Evolutionary conservation across 306 rosid genomes (phyloP).

Genomic region (Corylus avellana): DNA sequence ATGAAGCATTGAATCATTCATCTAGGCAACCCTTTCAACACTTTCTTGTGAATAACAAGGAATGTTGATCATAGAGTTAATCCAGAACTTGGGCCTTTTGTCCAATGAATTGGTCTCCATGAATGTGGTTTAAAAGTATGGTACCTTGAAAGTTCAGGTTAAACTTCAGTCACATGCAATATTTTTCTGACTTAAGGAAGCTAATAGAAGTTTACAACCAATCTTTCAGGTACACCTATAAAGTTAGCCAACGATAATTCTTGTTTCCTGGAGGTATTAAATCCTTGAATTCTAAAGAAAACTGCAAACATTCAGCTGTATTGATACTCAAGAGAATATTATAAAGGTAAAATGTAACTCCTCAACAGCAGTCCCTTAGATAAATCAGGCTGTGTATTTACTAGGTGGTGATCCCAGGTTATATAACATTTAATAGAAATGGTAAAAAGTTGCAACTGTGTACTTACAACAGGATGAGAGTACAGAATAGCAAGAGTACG

Average conservation of each 20-base stretch:
- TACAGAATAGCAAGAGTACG: conserved; percentile 80
- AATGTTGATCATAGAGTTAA: background rate
- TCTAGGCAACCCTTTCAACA: background rate
- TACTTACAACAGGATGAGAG: conserved; percentile 88
- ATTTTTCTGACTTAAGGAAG: background rate
- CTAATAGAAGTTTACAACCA: background rate
- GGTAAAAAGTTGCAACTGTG: conserved; percentile 9
- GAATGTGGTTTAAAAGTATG: background rate
- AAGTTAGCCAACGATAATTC: background rate
- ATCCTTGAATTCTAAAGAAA: background rate
- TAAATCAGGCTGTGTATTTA: background rate
- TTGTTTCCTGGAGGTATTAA: background rate
- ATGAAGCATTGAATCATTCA: conserved; percentile 9
- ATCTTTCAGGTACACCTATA: background rate
- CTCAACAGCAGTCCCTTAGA: background rate
- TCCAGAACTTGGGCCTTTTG: background rate
- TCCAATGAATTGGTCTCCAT: background rate
- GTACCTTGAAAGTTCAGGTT: background rate
- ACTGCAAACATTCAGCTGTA: background rate
- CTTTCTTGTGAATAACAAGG: background rate
- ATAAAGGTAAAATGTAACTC: background rate
- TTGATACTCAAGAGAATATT: background rate
- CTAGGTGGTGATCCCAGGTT: conserved; percentile 7
- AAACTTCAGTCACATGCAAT: background rate
- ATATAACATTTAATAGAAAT: conserved; percentile 7